Percentiles rank a stretch among this genome's conserved stretches.
These are phyloP conservation scores for Pseudogymnoascus verrucosus DNA, from an alignment of 2,329 filamentous ascomycete genomes.

Conservation along the genomic window DNA sequence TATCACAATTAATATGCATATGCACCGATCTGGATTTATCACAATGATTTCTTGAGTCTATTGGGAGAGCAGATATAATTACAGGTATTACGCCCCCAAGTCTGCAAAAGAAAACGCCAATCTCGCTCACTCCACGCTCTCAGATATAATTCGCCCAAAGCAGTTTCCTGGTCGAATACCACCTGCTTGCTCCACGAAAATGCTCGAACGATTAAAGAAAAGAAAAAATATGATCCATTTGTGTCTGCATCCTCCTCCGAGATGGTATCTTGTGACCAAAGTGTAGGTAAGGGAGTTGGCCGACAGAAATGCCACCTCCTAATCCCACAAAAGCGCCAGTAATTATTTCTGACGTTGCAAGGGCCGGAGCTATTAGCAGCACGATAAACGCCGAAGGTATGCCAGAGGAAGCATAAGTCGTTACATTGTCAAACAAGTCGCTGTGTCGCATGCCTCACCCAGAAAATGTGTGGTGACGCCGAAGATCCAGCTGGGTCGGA, in stretches of 20 bases:
- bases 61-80: conserved; percentile 7
- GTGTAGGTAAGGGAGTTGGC: not conserved
- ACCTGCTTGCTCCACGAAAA: conserved; percentile 6
- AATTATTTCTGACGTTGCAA: conserved; percentile 4
- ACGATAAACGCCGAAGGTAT: conserved; percentile 2
- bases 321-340: not conserved
- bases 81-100: conserved; percentile 6
- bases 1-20: not conserved
- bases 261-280: not conserved
- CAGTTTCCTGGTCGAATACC: conserved; percentile 2
- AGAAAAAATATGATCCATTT: not conserved
- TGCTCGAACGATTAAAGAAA: conserved; percentile 2
- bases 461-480: conserved; percentile 2
- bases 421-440: conserved; percentile 6
- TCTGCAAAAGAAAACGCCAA: conserved; percentile 8
- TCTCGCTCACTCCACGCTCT: not conserved
- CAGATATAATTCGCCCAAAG: conserved; percentile 1
- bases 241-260: not conserved
- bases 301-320: conserved; percentile 2
- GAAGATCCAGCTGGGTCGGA: not conserved
- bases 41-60: conserved; percentile 3
- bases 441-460: conserved; percentile 4
- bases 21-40: not conserved
- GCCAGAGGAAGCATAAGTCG: not conserved
- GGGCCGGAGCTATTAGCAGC: conserved; percentile 1